Evolutionary conservation across 768 basidiomycete species (phyloP), one percentile per base, ranked within the genome.

Genomic region (Phaeolepiota aurea): DNA sequence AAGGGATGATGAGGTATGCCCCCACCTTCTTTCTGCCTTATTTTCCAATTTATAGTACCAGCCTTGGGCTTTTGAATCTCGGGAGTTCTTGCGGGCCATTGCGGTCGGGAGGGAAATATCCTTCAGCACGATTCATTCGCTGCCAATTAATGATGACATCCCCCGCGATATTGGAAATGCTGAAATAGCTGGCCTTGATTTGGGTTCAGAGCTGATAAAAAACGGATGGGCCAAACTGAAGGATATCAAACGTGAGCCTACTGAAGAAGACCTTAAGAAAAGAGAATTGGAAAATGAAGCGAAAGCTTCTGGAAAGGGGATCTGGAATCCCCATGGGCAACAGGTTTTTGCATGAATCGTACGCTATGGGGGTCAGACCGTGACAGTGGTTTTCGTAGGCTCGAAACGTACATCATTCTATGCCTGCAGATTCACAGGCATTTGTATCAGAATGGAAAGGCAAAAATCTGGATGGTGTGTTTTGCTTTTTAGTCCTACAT

Each of bases 151-250:
- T 44, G 87, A 87, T 48, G 87, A 87, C 44, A 61, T 74, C 25
- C 72, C 79, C 19, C 82, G 88, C 47, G 91, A 92, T 58, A 69
- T 92, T 39, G 90, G 89, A 20, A 72, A 66, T 20, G 87, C 76
- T 13, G 82, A 87, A 44, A 73, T 88, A 25, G 74, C 66, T 35
- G 86, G 83, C 4, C 56, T 78, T 39, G 89, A 93, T 52, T 59
- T 93, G 15, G 68, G 79, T 3, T 69, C 71, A 0, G 87, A 91
- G 55, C 59, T 94, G n/a, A 71, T 98, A 30, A 77, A 72, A 54
- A 77, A 74, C 45, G 96, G 94, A n/a, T 97, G 91, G 91, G 89
- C 78, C 9, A 93, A 87, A 62, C 65, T 91, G 32, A 90, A 96
- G 59, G 94, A 97, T 46, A 61, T 73, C 32, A 91, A 84, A 60